Percentiles rank a stretch among this genome's conserved stretches.
Conservation (phyloP, 192 early-diverging fungal species). For the Haplosporangium gracile region DNA sequence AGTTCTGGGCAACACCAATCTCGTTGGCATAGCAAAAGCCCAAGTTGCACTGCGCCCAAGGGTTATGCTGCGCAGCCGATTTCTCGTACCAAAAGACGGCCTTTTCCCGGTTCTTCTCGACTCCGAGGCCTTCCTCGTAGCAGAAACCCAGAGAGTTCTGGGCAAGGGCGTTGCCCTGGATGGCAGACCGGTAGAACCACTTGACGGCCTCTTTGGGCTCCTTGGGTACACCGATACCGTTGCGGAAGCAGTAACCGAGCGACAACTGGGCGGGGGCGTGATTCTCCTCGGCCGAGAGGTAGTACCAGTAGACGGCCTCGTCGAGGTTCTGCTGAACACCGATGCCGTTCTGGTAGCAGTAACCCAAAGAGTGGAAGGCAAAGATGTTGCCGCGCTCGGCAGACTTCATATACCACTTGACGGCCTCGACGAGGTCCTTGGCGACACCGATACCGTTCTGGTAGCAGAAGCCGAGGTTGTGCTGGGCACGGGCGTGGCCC, state of each 20-base stretch:
- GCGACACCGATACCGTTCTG: constrained; percentile 86
- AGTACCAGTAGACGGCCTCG: constrained; percentile 73
- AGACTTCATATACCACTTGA: constrained; percentile 69
- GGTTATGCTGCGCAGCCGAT: constrained; percentile 75
- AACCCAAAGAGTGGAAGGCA: constrained; percentile 68
- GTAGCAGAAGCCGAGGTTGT: constrained; percentile 87
- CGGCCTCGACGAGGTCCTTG: constrained; percentile 63
- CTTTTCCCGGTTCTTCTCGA: constrained; percentile 61
- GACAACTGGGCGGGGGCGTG: constrained; percentile 75
- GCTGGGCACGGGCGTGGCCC: constrained; percentile 72
- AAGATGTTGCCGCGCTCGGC: constrained; percentile 71
- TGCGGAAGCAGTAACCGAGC: constrained; percentile 73
- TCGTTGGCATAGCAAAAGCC: constrained; percentile 81
- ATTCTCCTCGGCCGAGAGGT: constrained; percentile 68
- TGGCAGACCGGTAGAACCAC: constrained; percentile 73
- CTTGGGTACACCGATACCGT: constrained; percentile 72
- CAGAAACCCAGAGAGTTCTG: constrained; percentile 82
- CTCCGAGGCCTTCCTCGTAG: constrained; percentile 81
- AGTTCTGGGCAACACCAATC: constrained; percentile 69
- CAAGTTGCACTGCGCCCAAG: constrained; percentile 83
- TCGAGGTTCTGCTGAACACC: constrained; percentile 64
- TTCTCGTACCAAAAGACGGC: constrained; percentile 70
- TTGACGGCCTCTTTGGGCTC: constrained; percentile 73
- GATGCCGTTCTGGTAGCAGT: constrained; percentile 76
- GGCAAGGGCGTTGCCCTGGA: constrained; percentile 75